Evolutionary conservation across 2,329 filamentous ascomycete species (phyloP).

Genomic region (Fusarium miscanthi): DNA sequence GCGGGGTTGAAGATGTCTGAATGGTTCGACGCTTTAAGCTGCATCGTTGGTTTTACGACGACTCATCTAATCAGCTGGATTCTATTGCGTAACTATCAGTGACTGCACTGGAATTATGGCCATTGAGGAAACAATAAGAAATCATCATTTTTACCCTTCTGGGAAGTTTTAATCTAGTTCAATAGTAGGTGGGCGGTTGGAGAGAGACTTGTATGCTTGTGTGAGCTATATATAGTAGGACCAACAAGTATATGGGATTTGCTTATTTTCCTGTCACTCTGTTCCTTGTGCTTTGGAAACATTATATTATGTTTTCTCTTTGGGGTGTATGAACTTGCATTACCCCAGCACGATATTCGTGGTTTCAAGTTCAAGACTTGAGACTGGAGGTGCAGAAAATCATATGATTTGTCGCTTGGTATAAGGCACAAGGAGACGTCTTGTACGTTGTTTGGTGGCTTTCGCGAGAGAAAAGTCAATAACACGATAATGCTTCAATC

Average conservation of each 20-base stretch:
- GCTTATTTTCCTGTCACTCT: too few relatives aligned
- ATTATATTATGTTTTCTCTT: neutral
- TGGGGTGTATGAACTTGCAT: neutral
- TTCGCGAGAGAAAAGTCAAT: rapidly evolving
- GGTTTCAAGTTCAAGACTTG: neutral
- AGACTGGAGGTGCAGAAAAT: neutral
- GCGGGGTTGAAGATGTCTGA: slow-evolving; percentile 13
- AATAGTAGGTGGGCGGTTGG: too few relatives aligned
- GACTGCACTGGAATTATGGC: neutral
- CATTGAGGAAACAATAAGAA: neutral
- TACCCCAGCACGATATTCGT: neutral
- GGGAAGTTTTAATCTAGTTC: neutral
- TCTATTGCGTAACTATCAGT: neutral
- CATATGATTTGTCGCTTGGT: neutral
- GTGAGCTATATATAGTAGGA: neutral
- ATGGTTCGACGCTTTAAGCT: slow-evolving; percentile 6
- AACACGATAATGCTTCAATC: neutral
- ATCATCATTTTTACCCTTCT: neutral
- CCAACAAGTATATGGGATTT: neutral
- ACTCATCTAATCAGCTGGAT: neutral
- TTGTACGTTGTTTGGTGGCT: neutral
- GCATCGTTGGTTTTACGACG: neutral
- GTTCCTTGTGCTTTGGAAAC: neutral
- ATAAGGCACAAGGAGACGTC: neutral
- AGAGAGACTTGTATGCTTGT: too few relatives aligned